phyloP scores from a whole-genome alignment of 805 yeast genomes.

The Zygosaccharomyces bisporus region DNA sequence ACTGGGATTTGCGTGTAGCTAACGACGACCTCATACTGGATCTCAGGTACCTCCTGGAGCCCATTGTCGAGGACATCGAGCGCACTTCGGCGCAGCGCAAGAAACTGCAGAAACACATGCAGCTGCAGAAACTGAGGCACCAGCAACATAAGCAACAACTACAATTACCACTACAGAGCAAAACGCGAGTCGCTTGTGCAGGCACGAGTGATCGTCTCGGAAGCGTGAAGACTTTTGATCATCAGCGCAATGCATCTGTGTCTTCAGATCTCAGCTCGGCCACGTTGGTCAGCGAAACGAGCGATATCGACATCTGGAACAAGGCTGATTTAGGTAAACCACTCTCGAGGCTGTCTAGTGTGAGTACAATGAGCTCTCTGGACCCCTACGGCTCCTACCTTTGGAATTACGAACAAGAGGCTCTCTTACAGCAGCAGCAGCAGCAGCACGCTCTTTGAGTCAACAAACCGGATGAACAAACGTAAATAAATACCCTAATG shows the following conservation, averaged over 20 bases:
- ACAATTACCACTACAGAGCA: conserved; percentile 4
- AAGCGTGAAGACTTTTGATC: conserved; percentile 16
- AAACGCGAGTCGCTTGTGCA: conserved; percentile 8
- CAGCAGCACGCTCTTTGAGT: background rate
- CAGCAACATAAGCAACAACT: conserved; percentile 11
- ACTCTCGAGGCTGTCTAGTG: conserved; percentile 6
- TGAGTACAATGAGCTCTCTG: conserved; percentile 4
- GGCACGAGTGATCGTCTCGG: conserved; percentile 6
- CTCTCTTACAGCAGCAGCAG: conserved; percentile 2
- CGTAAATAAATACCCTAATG: conserved; percentile 11
- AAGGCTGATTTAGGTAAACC: conserved; percentile 1
- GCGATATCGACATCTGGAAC: conserved; percentile 10
- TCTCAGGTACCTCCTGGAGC: conserved; percentile 67
- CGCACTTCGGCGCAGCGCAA: conserved; percentile 28
- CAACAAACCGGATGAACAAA: background rate
- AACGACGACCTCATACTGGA: conserved; percentile 64
- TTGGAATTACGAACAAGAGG: conserved; percentile 4
- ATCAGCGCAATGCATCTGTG: conserved; percentile 22
- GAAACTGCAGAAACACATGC: conserved; percentile 14
- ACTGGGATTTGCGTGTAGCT: conserved; percentile 68
- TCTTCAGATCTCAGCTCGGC: conserved; percentile 24
- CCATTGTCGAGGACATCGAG: conserved; percentile 55
- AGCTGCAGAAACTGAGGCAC: conserved; percentile 16
- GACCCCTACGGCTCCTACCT: conserved; percentile 4
- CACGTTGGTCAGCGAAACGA: conserved; percentile 16